These are phyloP conservation scores for Pseudocercospora cruenta DNA, from an alignment of 2,329 filamentous ascomycete genomes.

Conservation along the genomic window DNA sequence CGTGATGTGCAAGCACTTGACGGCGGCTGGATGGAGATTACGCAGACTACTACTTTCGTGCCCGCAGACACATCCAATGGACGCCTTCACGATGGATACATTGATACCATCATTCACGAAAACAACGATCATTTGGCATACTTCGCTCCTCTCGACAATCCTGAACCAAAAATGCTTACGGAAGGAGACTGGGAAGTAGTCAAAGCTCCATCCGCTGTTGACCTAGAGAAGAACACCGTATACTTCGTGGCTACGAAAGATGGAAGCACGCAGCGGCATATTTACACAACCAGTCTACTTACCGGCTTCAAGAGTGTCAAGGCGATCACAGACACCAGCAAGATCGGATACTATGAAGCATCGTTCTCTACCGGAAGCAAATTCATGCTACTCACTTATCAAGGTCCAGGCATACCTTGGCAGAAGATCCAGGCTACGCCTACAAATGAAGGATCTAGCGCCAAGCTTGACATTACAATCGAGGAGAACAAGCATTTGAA, in stretches of 20 bases:
- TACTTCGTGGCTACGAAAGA: constrained; percentile 90
- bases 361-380: constrained; percentile 84
- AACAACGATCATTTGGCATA: constrained; percentile 91
- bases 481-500: constrained; percentile 77
- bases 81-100: constrained; percentile 77
- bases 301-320: constrained; percentile 65
- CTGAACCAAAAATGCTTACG: constrained; percentile 82
- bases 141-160: constrained; percentile 83
- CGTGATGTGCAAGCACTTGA: constrained; percentile 83
- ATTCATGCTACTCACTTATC: constrained; percentile 82
- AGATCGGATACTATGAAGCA: constrained; percentile 76
- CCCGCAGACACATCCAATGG: constrained; percentile 79
- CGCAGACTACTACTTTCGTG: constrained; percentile 81
- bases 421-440: constrained; percentile 89
- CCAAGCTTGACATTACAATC: constrained; percentile 56
- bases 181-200: constrained; percentile 92
- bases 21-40: constrained; percentile 96
- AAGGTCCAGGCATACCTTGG: constrained; percentile 83
- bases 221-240: constrained; percentile 81
- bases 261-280: constrained; percentile 83
- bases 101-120: constrained; percentile 85
- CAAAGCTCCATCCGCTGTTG: constrained; percentile 78
- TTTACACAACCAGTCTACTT: constrained; percentile 87
- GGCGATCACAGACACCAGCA: constrained; percentile 72
- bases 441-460: constrained; percentile 53